These are phyloP conservation scores for Firmiana major DNA, from an alignment of 345 rosid species.

Conservation along the genomic window DNA sequence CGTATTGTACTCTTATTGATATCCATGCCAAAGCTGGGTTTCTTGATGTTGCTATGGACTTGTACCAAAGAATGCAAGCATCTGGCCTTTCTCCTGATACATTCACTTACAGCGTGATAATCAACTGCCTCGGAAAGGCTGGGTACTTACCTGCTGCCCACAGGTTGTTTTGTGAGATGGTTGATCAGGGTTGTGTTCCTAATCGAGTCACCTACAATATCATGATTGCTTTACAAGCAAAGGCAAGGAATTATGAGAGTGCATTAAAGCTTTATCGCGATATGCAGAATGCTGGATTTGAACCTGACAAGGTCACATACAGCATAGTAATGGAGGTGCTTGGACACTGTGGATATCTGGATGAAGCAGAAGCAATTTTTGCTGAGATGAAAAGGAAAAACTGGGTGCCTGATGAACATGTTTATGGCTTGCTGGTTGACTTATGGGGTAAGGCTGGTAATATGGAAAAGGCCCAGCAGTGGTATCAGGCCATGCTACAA, in stretches of 20 bases:
- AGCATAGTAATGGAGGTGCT: conserved; percentile 96
- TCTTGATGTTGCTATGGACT: conserved; percentile 83
- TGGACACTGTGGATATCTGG: conserved; percentile 81
- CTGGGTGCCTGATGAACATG: conserved; percentile 93
- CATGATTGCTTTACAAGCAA: conserved; percentile 88
- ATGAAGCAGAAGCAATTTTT: conserved; percentile 83
- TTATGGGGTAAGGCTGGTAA: conserved; percentile 94
- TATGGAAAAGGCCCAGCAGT: conserved; percentile 71
- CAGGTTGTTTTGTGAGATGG: conserved; percentile 77
- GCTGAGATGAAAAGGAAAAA: conserved; percentile 69
- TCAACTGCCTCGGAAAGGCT: conserved; percentile 96
- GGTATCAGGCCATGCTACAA: conserved; percentile 80
- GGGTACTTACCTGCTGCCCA: conserved; percentile 80
- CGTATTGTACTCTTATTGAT: conserved; percentile 88
- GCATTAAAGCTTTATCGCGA: conserved; percentile 76
- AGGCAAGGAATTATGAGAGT: conserved; percentile 77
- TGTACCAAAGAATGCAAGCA: conserved; percentile 75
- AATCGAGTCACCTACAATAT: conserved; percentile 80
- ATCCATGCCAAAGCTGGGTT: conserved; percentile 95
- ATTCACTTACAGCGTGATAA: conserved; percentile 87
- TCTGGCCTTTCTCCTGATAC: conserved; percentile 90
- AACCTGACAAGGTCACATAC: conserved; percentile 89
- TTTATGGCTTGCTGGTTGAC: conserved; percentile 83
- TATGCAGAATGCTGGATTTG: conserved; percentile 76
- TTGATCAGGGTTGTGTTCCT: conserved; percentile 80